Evolutionary conservation across 2,329 filamentous ascomycete species (phyloP).

Genomic region (Pezicula neosporulosa): DNA sequence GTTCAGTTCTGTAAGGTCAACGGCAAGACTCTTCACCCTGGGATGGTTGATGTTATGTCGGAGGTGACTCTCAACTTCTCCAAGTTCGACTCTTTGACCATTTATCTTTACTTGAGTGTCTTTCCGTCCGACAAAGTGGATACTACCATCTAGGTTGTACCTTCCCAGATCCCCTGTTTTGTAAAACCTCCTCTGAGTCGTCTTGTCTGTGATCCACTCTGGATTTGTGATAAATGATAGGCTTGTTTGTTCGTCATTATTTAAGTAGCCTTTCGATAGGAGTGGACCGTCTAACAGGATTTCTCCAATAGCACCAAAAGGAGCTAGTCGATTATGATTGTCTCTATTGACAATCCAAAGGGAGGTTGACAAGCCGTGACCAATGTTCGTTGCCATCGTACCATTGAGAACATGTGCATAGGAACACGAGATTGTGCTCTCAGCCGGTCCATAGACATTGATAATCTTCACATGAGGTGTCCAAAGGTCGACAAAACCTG

Average conservation of each 20-base stretch:
- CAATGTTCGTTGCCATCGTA: not conserved
- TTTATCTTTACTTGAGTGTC: not conserved
- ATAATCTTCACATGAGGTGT: not conserved
- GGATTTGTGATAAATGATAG: constrained; percentile 54
- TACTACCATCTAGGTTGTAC: not conserved
- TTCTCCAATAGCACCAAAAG: constrained; percentile 29
- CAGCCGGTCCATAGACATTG: too few relatives aligned
- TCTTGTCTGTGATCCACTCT: constrained; percentile 14
- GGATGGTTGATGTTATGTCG: too few relatives aligned
- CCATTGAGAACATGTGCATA: too few relatives aligned
- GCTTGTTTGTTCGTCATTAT: constrained; percentile 51
- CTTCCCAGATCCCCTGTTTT: not conserved
- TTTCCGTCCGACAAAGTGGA: not conserved
- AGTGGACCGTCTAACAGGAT: constrained; percentile 27
- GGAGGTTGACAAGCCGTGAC: not conserved
- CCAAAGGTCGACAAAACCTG: not conserved
- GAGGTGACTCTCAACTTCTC: not conserved
- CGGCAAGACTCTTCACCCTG: too few relatives aligned
- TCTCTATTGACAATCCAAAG: not conserved
- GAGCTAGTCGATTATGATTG: constrained; percentile 12
- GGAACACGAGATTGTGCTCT: too few relatives aligned
- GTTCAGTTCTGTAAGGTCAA: too few relatives aligned
- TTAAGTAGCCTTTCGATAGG: constrained; percentile 58
- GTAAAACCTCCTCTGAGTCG: not conserved
- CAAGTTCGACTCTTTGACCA: not conserved